phyloP scores from a whole-genome alignment of 306 rosid genomes.

The Cucumis sativus region Cucumber_9930_V3 NC_026659.2:31651501-31652000 shows the following conservation, averaged over 20 bases:
- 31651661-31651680: background rate
- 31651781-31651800: conserved; percentile 88
- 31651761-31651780: conserved; percentile 86
- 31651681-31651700: background rate
- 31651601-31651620: background rate
- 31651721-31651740: conserved; percentile 92
- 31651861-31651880: background rate
- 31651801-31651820: conserved; percentile 48
- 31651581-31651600: too few species aligned
- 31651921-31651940: too few species aligned
- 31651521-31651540: background rate
- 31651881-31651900: too few species aligned
- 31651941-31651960: background rate
- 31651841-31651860: background rate
- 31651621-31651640: background rate
- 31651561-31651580: background rate
- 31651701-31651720: conserved; percentile 28
- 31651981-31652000: background rate
- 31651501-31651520: background rate
- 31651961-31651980: background rate
- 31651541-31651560: background rate
- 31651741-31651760: conserved; percentile 91
- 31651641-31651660: background rate
- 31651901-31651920: background rate
- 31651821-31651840: background rate